Conservation (phyloP, 129 eudicot genomes). For the Deinandra increscens region DNA sequence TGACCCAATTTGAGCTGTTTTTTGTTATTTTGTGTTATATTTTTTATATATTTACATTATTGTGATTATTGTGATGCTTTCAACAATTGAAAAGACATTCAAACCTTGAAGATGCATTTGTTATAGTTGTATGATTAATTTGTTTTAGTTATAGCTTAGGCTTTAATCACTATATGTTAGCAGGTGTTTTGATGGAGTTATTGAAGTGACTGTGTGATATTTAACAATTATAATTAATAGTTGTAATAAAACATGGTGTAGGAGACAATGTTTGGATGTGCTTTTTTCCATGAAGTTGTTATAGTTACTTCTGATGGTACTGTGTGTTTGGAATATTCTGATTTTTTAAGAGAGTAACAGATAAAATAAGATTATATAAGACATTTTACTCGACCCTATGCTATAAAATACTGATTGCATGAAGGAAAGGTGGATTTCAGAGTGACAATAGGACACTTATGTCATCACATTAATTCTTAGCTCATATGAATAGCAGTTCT, state of each 20-base stretch:
- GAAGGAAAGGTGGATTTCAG: neutral
- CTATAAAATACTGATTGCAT: neutral
- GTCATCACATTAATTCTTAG: neutral
- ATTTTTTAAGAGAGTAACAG: neutral
- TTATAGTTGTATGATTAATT: slow-evolving; percentile 9
- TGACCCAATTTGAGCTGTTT: slow-evolving; percentile 3
- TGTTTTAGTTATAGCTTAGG: slow-evolving; percentile 1
- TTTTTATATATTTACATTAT: neutral
- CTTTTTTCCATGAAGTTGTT: neutral
- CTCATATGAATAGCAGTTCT: slow-evolving; percentile 8
- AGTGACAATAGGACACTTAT: neutral
- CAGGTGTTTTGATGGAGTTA: neutral
- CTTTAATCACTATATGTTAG: neutral
- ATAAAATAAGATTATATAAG: neutral
- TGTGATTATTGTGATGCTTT: neutral
- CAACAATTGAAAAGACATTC: neutral
- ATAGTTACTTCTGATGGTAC: neutral
- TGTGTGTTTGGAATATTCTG: slow-evolving; percentile 5
- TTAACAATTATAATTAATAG: neutral
- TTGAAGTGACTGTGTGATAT: slow-evolving; percentile 1
- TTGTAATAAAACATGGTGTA: neutral
- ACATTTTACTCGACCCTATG: neutral
- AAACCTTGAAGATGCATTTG: slow-evolving; percentile 6
- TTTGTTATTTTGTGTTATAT: neutral
- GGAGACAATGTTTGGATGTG: neutral